Conservation (phyloP, 139 green algal genomes). For the Pseudopediastrum boryanum region DNA sequence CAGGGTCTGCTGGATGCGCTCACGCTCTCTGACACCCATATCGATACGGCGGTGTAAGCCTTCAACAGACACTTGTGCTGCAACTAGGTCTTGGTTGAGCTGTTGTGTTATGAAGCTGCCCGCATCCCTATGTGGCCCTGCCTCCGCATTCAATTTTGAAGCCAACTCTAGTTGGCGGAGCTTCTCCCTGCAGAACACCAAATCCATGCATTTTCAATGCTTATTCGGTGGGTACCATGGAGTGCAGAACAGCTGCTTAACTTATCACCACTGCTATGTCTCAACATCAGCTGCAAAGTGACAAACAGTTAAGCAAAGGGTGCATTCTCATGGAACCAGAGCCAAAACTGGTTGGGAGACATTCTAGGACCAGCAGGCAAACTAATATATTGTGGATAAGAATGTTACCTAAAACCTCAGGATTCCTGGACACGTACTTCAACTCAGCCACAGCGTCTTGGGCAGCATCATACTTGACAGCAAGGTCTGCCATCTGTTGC, state of each 20-base stretch:
- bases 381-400: too few relatives aligned
- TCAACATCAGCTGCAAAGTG: too few relatives aligned
- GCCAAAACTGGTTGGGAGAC: too few relatives aligned
- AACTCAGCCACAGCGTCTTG: constrained; percentile 26
- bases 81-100: constrained; percentile 56
- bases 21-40: constrained; percentile 52
- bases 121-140: not conserved
- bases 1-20: constrained; percentile 42
- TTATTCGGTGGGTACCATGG: too few relatives aligned
- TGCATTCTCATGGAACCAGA: too few relatives aligned
- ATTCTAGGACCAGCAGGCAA: too few relatives aligned
- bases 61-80: constrained; percentile 46
- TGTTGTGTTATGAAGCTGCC: not conserved
- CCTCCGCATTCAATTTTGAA: not conserved
- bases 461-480: constrained; percentile 14
- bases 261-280: too few relatives aligned
- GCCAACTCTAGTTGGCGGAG: constrained; percentile 42
- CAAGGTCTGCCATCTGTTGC: constrained; percentile 42
- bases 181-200: constrained; percentile 41
- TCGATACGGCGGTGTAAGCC: constrained; percentile 39
- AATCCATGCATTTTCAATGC: too few relatives aligned
- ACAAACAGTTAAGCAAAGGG: too few relatives aligned
- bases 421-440: not conserved
- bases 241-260: too few relatives aligned
- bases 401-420: too few relatives aligned